Evolutionary conservation across 805 yeast species (phyloP), one percentile per base, ranked within the genome.

Genomic region (Kazachstania bromeliacearum): DNA sequence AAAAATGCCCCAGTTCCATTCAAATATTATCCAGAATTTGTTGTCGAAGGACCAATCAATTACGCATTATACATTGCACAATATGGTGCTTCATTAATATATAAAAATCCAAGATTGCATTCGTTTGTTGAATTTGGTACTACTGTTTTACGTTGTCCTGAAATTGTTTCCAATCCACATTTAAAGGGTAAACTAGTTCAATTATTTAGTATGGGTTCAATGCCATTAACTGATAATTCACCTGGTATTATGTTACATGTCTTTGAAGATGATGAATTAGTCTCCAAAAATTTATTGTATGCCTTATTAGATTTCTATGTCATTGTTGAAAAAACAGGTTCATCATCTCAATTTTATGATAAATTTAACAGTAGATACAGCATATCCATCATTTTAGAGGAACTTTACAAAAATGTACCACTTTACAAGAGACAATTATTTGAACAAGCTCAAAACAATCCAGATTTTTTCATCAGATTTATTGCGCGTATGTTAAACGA

Each of bases 401-500:
- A 78, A 47, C 64, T 92, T 37, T 92, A 96, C 94, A 34, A 45
- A 20, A 71, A 77, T 40, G 74, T 75, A 46, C 79, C 77, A 16
- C 54, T 64, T 21, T 89, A 84, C 60, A 73, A 79, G 40, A 57
- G 62, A 5, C 92, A 84, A 57, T 71, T 92, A 50, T 73, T 72
- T 31, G 59, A 67, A 37, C 88, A 83, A 53, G 74, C 94, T 16
- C 66, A 64, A 21, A 61, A 72, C 32, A 75, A 83, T 47, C 79
- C 80, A 23, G 87, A 83, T 40, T 89, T 92, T 50, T 92, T 92
- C 55, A 81, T 89, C 34, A 70, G 94, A 50, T 87, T 92, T 54
- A 83, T 89, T 40, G 98, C 98, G 1, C 71, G 96, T 57, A 79
- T 92, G 84, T 68, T 92, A 53, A 92, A 92, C 59, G 98, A 92